Evolutionary conservation across 148 eudicot genomes (phyloP), one percentile per base, ranked within the genome.

Genomic region (Linanthus parryae): DNA sequence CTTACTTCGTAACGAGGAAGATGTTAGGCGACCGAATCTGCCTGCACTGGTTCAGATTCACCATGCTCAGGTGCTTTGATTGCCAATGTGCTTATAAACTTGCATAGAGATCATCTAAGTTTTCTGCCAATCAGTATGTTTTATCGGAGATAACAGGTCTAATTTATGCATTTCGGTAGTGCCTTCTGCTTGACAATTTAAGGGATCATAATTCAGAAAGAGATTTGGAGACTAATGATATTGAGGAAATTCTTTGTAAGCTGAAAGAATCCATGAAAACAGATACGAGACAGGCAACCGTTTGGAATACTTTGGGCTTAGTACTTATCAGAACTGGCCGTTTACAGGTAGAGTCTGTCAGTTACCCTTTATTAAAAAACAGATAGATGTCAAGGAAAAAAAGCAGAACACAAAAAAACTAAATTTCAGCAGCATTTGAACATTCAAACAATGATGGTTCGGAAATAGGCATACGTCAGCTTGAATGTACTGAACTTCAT

Each of bases 261-360:
- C 54, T 94, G 44, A 88, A 67, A 56, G 91, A 82, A 43, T 84
- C 99, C 9, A 73, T 84, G 68, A 72, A 75, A 44, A 69, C 82
- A 18, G 99, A 94, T 70, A 64, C 75, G 55, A 80, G 91, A 62
- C 96, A 94, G 62, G 94, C 84, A 63, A 70, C 96, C 66, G 81
- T 94, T 34, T 94, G 99, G 99, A 94, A 84, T 61, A 88, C 90
- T 47, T 71, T 88, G 57, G 99, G 99, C 54, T 48, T 88, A 56
- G 69, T 80, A 42, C 90, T 94, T 68, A 73, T 94, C 46, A 88
- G 75, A 76, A 63, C 84, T 46, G 91, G 99, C 24, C 88, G 85
- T 71, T 48, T 82, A 61, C 79, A 88, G 99, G 99, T 94, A 66
- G 18, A 45, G n/a, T n/a, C n/a, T n/a, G n/a, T n/a, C n/a, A n/a